Evolutionary conservation across 2,329 filamentous ascomycete species (phyloP).

Genomic region (Nothophoma quercina): DNA sequence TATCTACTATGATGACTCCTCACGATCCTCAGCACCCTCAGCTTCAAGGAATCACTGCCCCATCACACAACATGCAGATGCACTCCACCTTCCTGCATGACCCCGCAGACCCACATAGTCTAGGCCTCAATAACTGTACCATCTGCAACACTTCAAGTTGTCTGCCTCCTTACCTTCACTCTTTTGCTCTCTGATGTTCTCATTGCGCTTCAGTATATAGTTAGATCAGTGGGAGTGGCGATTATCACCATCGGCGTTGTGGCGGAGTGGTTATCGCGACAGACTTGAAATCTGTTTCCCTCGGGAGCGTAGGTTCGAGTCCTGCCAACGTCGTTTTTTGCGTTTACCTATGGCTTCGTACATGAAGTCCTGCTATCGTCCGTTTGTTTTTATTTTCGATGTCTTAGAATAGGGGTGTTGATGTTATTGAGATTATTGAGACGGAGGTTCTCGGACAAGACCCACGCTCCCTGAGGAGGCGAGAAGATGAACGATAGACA

Average conservation of each 20-base stretch:
- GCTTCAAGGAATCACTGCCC: neutral
- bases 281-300: constrained; percentile 51
- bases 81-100: neutral
- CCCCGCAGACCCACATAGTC: neutral
- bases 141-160: neutral
- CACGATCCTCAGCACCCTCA: neutral
- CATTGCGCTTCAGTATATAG: neutral
- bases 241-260: constrained; percentile 29
- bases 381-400: neutral
- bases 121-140: neutral
- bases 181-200: too few relatives aligned
- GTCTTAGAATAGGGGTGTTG: too few relatives aligned
- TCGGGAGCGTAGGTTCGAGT: constrained; percentile 48
- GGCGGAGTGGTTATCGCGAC: constrained; percentile 49
- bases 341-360: too few relatives aligned
- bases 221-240: neutral
- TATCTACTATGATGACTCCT: too few relatives aligned
- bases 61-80: neutral
- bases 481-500: neutral
- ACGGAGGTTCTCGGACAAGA: too few relatives aligned
- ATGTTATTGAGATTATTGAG: too few relatives aligned
- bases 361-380: too few relatives aligned
- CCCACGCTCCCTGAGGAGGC: too few relatives aligned
- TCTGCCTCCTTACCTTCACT: too few relatives aligned
- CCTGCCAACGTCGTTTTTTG: constrained; percentile 41